These are phyloP conservation scores for Boletus sp. DNA, from an alignment of 768 basidiomycete genomes.

Conservation along the genomic window DNA sequence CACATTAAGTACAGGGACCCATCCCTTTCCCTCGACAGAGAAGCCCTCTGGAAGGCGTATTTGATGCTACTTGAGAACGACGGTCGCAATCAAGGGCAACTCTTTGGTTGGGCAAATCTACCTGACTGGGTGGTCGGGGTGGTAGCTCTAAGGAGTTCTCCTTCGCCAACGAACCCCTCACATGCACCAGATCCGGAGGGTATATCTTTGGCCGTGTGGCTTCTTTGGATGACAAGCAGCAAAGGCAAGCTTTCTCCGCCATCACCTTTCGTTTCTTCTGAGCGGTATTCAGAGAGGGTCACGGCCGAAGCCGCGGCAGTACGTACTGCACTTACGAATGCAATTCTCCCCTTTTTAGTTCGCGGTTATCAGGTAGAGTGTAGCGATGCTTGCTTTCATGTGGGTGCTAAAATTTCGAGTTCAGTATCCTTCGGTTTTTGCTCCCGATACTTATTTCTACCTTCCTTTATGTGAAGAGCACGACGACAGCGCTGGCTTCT, in stretches of 20 bases:
- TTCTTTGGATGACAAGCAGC: constrained; percentile 46
- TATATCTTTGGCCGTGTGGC: constrained; percentile 42
- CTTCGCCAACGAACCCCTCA: constrained; percentile 10
- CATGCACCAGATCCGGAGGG: constrained; percentile 33
- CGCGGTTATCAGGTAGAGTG: constrained; percentile 41
- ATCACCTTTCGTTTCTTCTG: constrained; percentile 5
- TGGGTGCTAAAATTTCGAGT: constrained; percentile 4
- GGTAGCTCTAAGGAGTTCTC: constrained; percentile 9
- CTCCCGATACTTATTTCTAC: constrained; percentile 43
- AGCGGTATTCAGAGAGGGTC: constrained; percentile 33
- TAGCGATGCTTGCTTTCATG: background rate
- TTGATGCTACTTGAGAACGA: constrained; percentile 56
- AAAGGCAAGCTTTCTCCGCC: constrained; percentile 31
- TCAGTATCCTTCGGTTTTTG: constrained; percentile 43
- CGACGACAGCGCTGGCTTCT: constrained; percentile 24
- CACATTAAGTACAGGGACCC: constrained; percentile 37
- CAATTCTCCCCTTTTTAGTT: constrained; percentile 41
- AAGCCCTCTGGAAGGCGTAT: constrained; percentile 55
- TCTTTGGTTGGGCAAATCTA: constrained; percentile 42
- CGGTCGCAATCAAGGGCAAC: constrained; percentile 43
- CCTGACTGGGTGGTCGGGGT: constrained; percentile 25
- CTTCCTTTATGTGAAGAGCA: constrained; percentile 37
- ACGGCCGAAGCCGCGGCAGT: constrained; percentile 28
- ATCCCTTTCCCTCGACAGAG: constrained; percentile 19
- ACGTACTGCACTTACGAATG: constrained; percentile 28